phyloP scores from a whole-genome alignment of 2,329 filamentous ascomycete genomes.

The Colletotrichum sp. region DNA sequence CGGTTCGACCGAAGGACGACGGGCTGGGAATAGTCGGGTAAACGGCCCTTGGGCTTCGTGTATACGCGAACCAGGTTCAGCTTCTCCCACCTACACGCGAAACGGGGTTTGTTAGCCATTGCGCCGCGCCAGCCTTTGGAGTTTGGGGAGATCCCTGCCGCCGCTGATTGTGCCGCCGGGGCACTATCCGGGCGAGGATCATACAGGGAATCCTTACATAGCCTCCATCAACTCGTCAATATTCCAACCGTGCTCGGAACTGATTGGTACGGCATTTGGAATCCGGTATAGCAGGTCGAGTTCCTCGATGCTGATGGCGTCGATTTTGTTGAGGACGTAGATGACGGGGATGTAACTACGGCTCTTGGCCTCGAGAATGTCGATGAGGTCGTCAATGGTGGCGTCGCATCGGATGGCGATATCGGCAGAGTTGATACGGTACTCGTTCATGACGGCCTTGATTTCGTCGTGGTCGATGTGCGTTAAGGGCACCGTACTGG shows the following conservation, averaged over 20 bases:
- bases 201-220: conserved; percentile 61
- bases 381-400: conserved; percentile 95
- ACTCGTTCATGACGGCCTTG: conserved; percentile 96
- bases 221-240: conserved; percentile 94
- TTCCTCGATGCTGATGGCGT: conserved; percentile 97
- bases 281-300: conserved; percentile 95
- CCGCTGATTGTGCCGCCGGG: neutral
- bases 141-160: neutral
- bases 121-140: neutral
- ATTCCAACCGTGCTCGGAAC: conserved; percentile 97
- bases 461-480: conserved; percentile 97
- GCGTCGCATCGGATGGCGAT: conserved; percentile 98
- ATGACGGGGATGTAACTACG: conserved; percentile 98
- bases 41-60: conserved; percentile 95
- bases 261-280: conserved; percentile 95
- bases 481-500: conserved; percentile 88
- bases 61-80: conserved; percentile 82
- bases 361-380: conserved; percentile 92
- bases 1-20: conserved; percentile 85
- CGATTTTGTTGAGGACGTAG: conserved; percentile 99
- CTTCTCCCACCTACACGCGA: neutral
- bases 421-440: conserved; percentile 94
- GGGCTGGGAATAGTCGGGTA: conserved; percentile 90
- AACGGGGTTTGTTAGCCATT: neutral
- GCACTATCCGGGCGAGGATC: neutral